phyloP scores from a whole-genome alignment of 2,329 filamentous ascomycete species.

The Diaporthe sp. region DNA sequence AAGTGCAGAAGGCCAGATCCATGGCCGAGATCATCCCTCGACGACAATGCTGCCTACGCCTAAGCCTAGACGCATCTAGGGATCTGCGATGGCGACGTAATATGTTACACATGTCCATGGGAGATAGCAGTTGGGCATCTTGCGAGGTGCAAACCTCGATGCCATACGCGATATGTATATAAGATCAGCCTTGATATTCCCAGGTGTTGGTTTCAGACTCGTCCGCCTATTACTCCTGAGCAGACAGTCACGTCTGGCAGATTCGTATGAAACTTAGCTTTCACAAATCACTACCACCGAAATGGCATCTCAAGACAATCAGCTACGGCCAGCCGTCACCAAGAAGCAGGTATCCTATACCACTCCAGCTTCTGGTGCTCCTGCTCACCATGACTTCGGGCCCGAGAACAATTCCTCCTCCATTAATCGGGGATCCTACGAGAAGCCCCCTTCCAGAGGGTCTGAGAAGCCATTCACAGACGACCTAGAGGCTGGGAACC shows the following conservation, averaged over 20 bases:
- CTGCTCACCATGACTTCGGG: conserved; percentile 8
- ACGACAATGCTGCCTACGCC: background rate
- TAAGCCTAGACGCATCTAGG: background rate
- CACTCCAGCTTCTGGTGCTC: background rate
- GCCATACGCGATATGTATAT: background rate
- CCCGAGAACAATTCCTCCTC: background rate
- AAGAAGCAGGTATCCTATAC: conserved; percentile 27
- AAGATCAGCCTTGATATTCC: background rate
- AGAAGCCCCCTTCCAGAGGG: background rate
- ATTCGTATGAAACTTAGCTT: background rate
- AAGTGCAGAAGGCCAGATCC: conserved; percentile 4
- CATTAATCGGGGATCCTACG: background rate
- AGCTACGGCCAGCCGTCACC: background rate
- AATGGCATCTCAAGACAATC: conserved; percentile 18
- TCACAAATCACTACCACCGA: background rate
- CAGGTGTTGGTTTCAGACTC: background rate
- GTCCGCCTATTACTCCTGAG: background rate
- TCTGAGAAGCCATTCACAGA: conserved; percentile 21
- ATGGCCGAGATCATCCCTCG: conserved; percentile 22
- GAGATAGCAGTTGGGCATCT: background rate
- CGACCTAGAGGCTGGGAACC: background rate
- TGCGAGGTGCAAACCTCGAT: background rate
- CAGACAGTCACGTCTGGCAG: background rate
- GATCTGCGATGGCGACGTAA: conserved; percentile 23
- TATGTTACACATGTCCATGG: conserved; percentile 14